Percentiles rank a stretch among this genome's conserved stretches.
Conservation (phyloP, 345 rosid genomes). For the Eucalyptus sp. region DNA sequence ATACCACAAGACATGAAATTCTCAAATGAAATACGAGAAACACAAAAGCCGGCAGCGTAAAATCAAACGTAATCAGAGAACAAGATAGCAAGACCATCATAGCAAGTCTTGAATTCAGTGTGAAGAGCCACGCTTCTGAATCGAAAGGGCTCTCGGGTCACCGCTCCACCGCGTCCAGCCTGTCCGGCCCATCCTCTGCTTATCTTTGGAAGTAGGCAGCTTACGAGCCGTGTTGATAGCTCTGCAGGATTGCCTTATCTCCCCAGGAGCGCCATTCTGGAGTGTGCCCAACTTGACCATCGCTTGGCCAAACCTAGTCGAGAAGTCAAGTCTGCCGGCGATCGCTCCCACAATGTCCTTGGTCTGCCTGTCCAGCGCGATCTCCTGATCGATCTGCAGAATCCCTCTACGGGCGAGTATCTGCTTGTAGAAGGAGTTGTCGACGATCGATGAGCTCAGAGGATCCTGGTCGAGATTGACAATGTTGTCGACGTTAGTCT, state of each 20-base stretch:
- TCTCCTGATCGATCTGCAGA: constrained; percentile 40
- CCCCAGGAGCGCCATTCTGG: constrained; percentile 2
- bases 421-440: constrained; percentile 43
- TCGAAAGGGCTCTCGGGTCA: not conserved
- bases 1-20: not conserved
- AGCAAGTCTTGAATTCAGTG: not conserved
- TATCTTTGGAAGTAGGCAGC: not conserved
- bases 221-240: constrained; percentile 3
- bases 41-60: not conserved
- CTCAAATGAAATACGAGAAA: not conserved
- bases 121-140: not conserved
- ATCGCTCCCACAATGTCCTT: constrained; percentile 4
- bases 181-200: not conserved
- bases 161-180: not conserved
- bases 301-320: constrained; percentile 33
- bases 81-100: not conserved
- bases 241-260: constrained; percentile 43
- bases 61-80: not conserved
- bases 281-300: constrained; percentile 46
- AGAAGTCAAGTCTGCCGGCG: constrained; percentile 18
- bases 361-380: constrained; percentile 23
- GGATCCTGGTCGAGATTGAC: constrained; percentile 32
- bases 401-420: constrained; percentile 16
- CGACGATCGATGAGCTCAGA: constrained; percentile 15
- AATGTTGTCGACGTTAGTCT: not conserved